These are phyloP conservation scores for Thozetella sp. DNA, from an alignment of 495 filamentous ascomycete species.

Conservation along the genomic window DNA sequence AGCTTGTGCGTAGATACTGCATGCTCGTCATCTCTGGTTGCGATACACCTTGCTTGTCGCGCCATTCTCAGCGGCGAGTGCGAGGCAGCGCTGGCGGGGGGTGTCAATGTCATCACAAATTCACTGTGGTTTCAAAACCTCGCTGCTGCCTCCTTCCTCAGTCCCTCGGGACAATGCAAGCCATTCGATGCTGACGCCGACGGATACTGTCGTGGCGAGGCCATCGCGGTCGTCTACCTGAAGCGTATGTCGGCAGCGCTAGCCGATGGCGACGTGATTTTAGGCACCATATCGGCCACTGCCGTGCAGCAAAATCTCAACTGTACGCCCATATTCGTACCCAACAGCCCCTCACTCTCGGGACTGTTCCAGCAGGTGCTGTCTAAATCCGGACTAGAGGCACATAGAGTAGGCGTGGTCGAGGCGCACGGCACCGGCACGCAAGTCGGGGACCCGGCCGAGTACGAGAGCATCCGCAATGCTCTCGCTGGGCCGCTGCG, in stretches of 20 bases:
- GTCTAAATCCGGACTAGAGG: slow-evolving; percentile 6
- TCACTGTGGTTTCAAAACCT: slow-evolving; percentile 33
- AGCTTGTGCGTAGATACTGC: slow-evolving; percentile 57
- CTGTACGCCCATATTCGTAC: slow-evolving; percentile 30
- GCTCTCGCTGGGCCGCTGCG: slow-evolving; percentile 28
- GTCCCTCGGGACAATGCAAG: slow-evolving; percentile 20
- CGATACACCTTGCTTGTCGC: slow-evolving; percentile 43
- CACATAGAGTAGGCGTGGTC: slow-evolving; percentile 20
- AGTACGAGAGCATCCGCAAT: slow-evolving; percentile 35
- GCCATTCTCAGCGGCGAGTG: slow-evolving; percentile 42
- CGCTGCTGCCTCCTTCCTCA: slow-evolving; percentile 35
- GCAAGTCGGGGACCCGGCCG: slow-evolving; percentile 35
- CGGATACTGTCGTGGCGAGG: slow-evolving; percentile 42
- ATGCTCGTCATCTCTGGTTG: slow-evolving; percentile 52
- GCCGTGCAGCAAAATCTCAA: slow-evolving; percentile 41
- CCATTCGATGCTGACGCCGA: slow-evolving; percentile 21
- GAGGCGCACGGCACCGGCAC: slow-evolving; percentile 46
- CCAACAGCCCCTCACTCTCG: slow-evolving; percentile 21
- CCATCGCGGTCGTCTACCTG: slow-evolving; percentile 44
- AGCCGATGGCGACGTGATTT: slow-evolving; percentile 42
- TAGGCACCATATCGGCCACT: slow-evolving; percentile 50
- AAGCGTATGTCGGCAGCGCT: slow-evolving; percentile 49
- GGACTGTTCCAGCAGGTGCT: slow-evolving; percentile 13
- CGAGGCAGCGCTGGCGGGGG: slow-evolving; percentile 34
- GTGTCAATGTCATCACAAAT: slow-evolving; percentile 22